These are phyloP conservation scores for Cercospora citrullina DNA, from an alignment of 2,329 filamentous ascomycete genomes.

Conservation along the genomic window DNA sequence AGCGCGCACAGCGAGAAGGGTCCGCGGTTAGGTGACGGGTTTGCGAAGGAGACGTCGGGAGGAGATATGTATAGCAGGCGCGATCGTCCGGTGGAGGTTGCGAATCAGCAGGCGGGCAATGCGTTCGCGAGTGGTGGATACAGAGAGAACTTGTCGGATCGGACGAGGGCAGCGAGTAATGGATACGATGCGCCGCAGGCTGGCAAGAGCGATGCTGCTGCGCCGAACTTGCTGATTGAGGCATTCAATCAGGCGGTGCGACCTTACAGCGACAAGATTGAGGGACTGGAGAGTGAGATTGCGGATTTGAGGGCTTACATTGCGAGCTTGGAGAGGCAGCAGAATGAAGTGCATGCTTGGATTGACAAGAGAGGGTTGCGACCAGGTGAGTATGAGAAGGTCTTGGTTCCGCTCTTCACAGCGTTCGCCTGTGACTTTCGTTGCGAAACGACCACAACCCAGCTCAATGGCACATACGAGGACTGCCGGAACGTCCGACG, in stretches of 20 bases:
- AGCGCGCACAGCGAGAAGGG: conserved; percentile 37
- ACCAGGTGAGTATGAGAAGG: conserved; percentile 46
- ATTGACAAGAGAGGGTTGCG: conserved; percentile 57
- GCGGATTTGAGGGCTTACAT: conserved; percentile 53
- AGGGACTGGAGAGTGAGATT: conserved; percentile 53
- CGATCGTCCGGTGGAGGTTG: conserved; percentile 44
- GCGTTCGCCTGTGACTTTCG: not conserved
- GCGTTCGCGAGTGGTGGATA: not conserved
- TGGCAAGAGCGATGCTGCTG: conserved; percentile 41
- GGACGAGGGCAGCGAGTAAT: conserved; percentile 13
- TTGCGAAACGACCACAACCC: not conserved
- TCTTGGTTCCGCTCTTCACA: not conserved
- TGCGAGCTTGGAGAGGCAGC: conserved; percentile 53
- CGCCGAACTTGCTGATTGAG: conserved; percentile 53
- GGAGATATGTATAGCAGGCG: conserved; percentile 48
- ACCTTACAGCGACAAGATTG: conserved; percentile 56
- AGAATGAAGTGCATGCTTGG: conserved; percentile 55
- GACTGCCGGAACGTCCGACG: not conserved
- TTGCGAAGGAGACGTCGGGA: conserved; percentile 25
- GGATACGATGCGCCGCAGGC: conserved; percentile 28
- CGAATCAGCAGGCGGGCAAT: conserved; percentile 17
- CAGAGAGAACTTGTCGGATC: conserved; percentile 6
- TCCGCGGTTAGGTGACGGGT: conserved; percentile 27
- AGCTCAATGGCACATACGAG: not conserved
- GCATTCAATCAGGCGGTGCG: conserved; percentile 56